A percentile compares a stretch with the other conserved stretches of the same genome.
phyloP scores from a whole-genome alignment of 1,284 basidiomycete species.

The Coniferiporia sulphurascens region DNA sequence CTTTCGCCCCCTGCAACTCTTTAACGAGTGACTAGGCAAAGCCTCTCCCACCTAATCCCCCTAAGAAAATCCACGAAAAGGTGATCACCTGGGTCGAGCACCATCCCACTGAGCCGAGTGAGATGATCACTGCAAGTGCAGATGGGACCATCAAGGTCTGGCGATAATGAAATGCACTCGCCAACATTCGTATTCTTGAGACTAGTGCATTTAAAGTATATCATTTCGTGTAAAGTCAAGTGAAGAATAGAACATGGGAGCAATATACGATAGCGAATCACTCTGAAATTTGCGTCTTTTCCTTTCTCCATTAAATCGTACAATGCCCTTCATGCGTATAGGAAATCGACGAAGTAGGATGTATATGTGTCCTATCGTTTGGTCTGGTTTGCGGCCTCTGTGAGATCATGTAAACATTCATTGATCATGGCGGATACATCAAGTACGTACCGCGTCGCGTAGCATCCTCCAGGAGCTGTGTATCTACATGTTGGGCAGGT shows the following conservation, averaged over 20 bases:
- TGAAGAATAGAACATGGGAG: not conserved
- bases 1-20: not conserved
- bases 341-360: not conserved
- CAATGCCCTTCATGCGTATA: not conserved
- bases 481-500: slow-evolving; percentile 90
- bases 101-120: slow-evolving; percentile 74
- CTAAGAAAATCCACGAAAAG: slow-evolving; percentile 72
- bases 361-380: slow-evolving; percentile 39
- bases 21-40: slow-evolving; percentile 47
- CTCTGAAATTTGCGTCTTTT: not conserved
- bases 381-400: slow-evolving; percentile 50
- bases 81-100: slow-evolving; percentile 89
- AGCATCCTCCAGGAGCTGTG: slow-evolving; percentile 94
- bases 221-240: slow-evolving; percentile 5
- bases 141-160: slow-evolving; percentile 85
- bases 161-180: slow-evolving; percentile 36
- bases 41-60: slow-evolving; percentile 58
- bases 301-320: not conserved
- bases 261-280: not conserved
- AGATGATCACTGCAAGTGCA: slow-evolving; percentile 84
- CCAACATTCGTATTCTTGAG: not conserved
- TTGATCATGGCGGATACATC: slow-evolving; percentile 2
- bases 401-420: not conserved
- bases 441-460: slow-evolving; percentile 79
- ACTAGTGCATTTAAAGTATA: slow-evolving; percentile 4